Percentiles rank a stretch among this genome's conserved stretches.
These are phyloP conservation scores for Pseudognaphalium luteoalbum DNA, from an alignment of 129 eudicot genomes.

Conservation along the genomic window DNA sequence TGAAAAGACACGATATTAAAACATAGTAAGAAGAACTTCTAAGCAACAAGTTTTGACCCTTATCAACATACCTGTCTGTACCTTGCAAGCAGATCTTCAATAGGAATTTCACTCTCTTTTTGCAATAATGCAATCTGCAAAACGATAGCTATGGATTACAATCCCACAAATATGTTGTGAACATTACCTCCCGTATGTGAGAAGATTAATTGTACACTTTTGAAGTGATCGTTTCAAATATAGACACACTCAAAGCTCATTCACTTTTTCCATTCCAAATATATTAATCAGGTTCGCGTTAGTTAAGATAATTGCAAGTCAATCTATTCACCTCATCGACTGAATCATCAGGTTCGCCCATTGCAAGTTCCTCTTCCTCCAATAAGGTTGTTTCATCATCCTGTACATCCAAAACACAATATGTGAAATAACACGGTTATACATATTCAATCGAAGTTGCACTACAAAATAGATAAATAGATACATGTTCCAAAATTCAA, in stretches of 20 bases:
- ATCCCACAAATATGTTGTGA: slow-evolving; percentile 4
- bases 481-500: background rate
- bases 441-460: background rate
- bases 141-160: slow-evolving; percentile 5
- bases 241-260: background rate
- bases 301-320: background rate
- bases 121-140: slow-evolving; percentile 83
- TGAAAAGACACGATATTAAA: slow-evolving; percentile 24
- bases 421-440: background rate
- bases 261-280: background rate
- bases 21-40: slow-evolving; percentile 1
- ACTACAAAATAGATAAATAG: background rate
- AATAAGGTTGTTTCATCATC: slow-evolving; percentile 94
- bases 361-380: slow-evolving; percentile 90
- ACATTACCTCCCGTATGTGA: background rate
- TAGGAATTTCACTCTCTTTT: slow-evolving; percentile 81
- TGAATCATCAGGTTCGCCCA: slow-evolving; percentile 55
- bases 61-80: slow-evolving; percentile 75
- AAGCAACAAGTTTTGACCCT: slow-evolving; percentile 25
- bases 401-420: slow-evolving; percentile 36
- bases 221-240: background rate
- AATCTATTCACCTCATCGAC: slow-evolving; percentile 64
- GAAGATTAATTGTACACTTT: background rate
- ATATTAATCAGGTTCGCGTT: background rate
- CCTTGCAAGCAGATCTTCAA: slow-evolving; percentile 88